Evolutionary conservation across 495 filamentous ascomycete species (phyloP), one percentile per base, ranked within the genome.

Genomic region (Tuber melanosporum): DNA sequence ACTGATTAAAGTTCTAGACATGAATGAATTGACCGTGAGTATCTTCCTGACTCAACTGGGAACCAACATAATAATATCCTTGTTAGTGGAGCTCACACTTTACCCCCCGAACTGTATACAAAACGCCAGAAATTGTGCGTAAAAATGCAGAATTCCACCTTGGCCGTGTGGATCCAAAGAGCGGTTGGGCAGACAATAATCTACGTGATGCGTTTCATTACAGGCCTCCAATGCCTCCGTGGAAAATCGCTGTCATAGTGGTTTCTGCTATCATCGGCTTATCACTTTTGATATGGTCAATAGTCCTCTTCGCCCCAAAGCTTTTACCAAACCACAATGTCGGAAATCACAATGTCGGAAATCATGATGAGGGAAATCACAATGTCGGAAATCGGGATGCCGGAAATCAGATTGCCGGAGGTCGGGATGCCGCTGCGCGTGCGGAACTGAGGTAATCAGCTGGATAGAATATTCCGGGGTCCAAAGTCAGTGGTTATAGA

Each of bases 1-100:
- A 43, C 26, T 78, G 10, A 71, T 78, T 41, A 76, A 42, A 57
- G 71, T 78, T 41, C 42, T 78, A 39, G 71, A 78, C 57, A 78
- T 78, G 77, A 78, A 77, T 19, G 4, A 19, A 17, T 17, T 78
- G 45, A 43, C 49, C 39, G 77, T 78, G 71, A 78, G 77, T 66
- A 41, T 43, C 26, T 19, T 43, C 26, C 17, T 39, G 39, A 70
- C n/a, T 43, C 15, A 43, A 32, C 36, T 32, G 39, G 14, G 45
- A 26, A 69, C 36, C 20, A 73, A 66, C 19, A 26, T 49, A 36
- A 42, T 32, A n/a, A 43, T 49, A 73, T 32, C 20, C 10, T 26
- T 15, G 22, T 57, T n/a, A 78, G 77, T 77, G 71, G 71, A 73
- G 49, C n/a, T 76, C 71, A 15, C 19, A 17, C 8, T 78, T 77